Evolutionary conservation across 306 rosid genomes (phyloP).

Genomic region (Datisca glomerata): DNA sequence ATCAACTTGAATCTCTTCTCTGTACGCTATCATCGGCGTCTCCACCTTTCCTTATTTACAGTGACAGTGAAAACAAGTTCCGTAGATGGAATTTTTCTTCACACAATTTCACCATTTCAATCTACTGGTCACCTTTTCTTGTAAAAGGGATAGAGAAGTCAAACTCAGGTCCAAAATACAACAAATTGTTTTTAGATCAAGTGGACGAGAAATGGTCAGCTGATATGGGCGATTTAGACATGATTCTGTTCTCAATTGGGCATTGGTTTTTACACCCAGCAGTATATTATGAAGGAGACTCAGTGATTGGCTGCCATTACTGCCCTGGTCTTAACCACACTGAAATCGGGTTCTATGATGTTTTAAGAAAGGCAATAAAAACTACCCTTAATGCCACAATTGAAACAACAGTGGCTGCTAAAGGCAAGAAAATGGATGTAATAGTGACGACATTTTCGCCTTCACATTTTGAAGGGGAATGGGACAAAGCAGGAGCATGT

Average conservation of each 20-base stretch:
- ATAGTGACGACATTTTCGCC: slow-evolving; percentile 82
- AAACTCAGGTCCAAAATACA: slow-evolving; percentile 30
- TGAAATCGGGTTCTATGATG: slow-evolving; percentile 74
- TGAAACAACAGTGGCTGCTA: slow-evolving; percentile 25
- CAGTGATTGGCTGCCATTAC: slow-evolving; percentile 68
- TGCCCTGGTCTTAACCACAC: slow-evolving; percentile 73
- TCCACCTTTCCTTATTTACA: slow-evolving; percentile 43
- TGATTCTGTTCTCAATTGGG: slow-evolving; percentile 59
- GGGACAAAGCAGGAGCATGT: slow-evolving; percentile 91
- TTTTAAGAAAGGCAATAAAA: slow-evolving; percentile 57
- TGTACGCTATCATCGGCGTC: slow-evolving; percentile 58
- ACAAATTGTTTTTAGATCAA: slow-evolving; percentile 48
- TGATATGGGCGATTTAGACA: slow-evolving; percentile 41
- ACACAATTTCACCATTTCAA: slow-evolving; percentile 43
- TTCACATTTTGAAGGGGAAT: slow-evolving; percentile 80
- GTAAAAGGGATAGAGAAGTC: slow-evolving; percentile 71
- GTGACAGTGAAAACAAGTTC: slow-evolving; percentile 52
- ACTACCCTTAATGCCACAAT: slow-evolving; percentile 36
- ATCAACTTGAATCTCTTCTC: slow-evolving; percentile 89
- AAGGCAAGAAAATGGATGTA: slow-evolving; percentile 26
- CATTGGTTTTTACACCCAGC: slow-evolving; percentile 96
- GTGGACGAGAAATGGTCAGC: slow-evolving; percentile 68
- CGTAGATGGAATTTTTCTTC: slow-evolving; percentile 58
- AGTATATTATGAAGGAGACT: slow-evolving; percentile 50
- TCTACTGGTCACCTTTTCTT: slow-evolving; percentile 89